phyloP scores from a whole-genome alignment of 2,329 filamentous ascomycete genomes.

The Simplicillium sp. region DNA sequence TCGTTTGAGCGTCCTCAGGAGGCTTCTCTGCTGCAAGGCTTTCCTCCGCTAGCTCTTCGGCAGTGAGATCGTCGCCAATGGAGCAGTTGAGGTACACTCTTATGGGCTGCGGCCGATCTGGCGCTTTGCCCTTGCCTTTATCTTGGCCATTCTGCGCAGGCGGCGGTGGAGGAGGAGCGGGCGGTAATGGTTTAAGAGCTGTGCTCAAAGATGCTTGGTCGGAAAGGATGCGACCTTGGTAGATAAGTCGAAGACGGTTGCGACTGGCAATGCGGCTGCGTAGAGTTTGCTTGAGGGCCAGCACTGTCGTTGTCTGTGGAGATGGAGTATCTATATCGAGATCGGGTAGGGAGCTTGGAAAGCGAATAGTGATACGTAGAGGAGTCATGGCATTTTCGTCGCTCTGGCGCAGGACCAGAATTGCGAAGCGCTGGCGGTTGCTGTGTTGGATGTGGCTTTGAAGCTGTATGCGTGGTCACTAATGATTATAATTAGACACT shows the following conservation, averaged over 20 bases:
- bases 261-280: constrained; percentile 60
- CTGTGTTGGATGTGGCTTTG: background rate
- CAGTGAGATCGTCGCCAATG: constrained; percentile 65
- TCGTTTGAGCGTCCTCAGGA: constrained; percentile 25
- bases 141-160: constrained; percentile 14
- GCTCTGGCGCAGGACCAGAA: background rate
- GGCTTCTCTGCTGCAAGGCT: constrained; percentile 32
- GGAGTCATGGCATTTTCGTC: constrained; percentile 17
- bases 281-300: constrained; percentile 74
- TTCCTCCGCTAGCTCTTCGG: constrained; percentile 62
- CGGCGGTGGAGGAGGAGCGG: constrained; percentile 41
- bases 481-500: background rate
- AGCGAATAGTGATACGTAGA: constrained; percentile 78
- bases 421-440: background rate
- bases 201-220: constrained; percentile 60
- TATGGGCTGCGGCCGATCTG: constrained; percentile 34
- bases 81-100: constrained; percentile 90
- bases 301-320: constrained; percentile 60
- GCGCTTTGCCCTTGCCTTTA: constrained; percentile 49
- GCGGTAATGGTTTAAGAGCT: constrained; percentile 57
- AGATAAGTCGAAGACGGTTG: constrained; percentile 77
- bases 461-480: too few relatives aligned
- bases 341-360: constrained; percentile 78
- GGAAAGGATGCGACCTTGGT: constrained; percentile 76
- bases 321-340: constrained; percentile 65